These are phyloP conservation scores for Amaranthus cruentus DNA, from an alignment of 148 eudicot species.

Conservation along the genomic window DNA sequence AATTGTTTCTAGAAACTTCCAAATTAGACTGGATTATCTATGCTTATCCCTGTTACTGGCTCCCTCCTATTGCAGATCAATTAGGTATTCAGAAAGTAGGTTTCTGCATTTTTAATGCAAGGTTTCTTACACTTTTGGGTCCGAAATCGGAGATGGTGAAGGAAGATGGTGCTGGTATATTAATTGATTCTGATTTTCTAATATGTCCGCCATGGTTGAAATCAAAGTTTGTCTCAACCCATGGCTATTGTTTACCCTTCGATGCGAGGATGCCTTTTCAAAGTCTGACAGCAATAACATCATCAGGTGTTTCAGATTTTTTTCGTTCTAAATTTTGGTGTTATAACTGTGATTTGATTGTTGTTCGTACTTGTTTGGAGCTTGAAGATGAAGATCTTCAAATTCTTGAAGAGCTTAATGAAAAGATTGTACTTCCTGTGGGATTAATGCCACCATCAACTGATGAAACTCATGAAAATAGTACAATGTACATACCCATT, in stretches of 20 bases:
- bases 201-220: constrained; percentile 12
- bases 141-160: not conserved
- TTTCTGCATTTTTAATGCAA: constrained; percentile 18
- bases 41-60: constrained; percentile 28
- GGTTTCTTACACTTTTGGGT: constrained; percentile 3
- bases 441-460: constrained; percentile 20
- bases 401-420: constrained; percentile 19
- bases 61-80: constrained; percentile 20
- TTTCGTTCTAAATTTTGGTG: not conserved
- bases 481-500: constrained; percentile 14
- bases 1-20: constrained; percentile 2
- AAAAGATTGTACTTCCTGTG: constrained; percentile 34
- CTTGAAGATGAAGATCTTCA: constrained; percentile 29
- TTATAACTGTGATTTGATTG: constrained; percentile 22
- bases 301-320: not conserved
- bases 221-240: too few relatives aligned
- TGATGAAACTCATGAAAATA: not conserved
- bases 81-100: constrained; percentile 17
- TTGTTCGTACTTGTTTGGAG: constrained; percentile 25
- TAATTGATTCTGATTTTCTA: not conserved
- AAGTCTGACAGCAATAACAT: not conserved
- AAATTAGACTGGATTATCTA: constrained; percentile 33
- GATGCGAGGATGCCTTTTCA: not conserved
- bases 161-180: not conserved
- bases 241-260: not conserved